Base-by-base conservation (phyloP, 768 basidiomycete genomes). In the Floccularia luteovirens region DNA sequence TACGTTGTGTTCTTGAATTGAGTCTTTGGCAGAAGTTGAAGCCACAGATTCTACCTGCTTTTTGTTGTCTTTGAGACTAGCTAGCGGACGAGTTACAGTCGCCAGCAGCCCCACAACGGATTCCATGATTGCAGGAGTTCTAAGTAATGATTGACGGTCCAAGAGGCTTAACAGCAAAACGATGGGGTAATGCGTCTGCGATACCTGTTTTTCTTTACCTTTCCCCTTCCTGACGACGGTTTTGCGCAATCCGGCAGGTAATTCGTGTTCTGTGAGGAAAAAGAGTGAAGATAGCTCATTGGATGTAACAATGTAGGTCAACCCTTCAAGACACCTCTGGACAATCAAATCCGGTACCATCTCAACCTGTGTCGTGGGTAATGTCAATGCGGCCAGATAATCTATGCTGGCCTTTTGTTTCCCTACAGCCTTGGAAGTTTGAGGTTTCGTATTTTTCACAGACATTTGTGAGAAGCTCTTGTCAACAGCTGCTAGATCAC, bases 261-360 rank as follows among this genome's bases (percentile, higher is more conserved):
- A 67, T 48, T 99, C 96, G 48, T 97, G 91, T 59, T 99, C 96
- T 1, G 82, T 88, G 44, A 99, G 70, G 78, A 99, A 98, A 73
- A 93, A 98, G 13, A 90, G 61, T 1, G 92, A 85, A 1, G 89
- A 87, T 13, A 75, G 58, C 43, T 90, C 84, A 56, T 96, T 98
- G 17, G 79, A 70, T 42, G 70, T 75, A 57, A 96, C 92, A 48
- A 98, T 90, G 56, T 77, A 89, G 0, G 79, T 79, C 52, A 99
- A 66, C 2, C 87, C 88, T 55, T 99, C 96, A 12, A 99, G 72
- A 50, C 90, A 94, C 21, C 94, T 82, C 56, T 97, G 92, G 11
- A 90, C 90, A 40, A 97, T 83, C 31, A 99, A 70, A 50, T 96
- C 88, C 1, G 96, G 94, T 4, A 92, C 81, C 22, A 82, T 76